Conservation (phyloP, 163 green algal genomes). For the Scenedesmus sp. region DNA sequence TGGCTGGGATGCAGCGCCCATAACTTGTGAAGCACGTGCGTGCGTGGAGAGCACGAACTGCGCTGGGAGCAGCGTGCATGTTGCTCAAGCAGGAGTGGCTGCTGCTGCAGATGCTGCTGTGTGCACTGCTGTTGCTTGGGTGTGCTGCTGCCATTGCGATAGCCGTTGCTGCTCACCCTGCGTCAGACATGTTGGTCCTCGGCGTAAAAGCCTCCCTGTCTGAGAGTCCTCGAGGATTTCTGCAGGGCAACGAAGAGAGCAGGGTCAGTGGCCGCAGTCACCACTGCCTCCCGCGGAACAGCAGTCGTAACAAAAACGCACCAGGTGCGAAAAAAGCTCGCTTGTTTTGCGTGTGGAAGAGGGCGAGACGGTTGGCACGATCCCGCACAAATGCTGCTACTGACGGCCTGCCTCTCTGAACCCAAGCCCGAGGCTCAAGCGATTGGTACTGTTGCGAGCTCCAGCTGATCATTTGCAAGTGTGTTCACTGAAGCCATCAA, state of each 20-base stretch:
- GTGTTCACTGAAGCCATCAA: no score
- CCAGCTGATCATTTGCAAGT: no score
- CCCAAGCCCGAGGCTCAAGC: constrained; percentile 10
- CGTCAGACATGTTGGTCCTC: constrained; percentile 62
- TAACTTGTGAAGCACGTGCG: no score
- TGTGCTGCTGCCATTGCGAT: neutral
- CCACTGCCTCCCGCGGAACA: neutral
- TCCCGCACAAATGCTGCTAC: neutral
- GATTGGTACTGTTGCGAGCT: neutral
- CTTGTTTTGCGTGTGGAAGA: constrained; percentile 4
- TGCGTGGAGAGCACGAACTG: no score
- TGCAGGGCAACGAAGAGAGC: constrained; percentile 2
- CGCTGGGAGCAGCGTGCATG: no score
- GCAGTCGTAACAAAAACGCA: neutral
- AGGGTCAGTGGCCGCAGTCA: neutral
- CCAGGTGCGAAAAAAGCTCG: neutral
- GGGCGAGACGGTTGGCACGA: neutral
- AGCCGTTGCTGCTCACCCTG: constrained; percentile 46
- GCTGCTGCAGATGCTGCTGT: neutral
- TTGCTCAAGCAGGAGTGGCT: neutral
- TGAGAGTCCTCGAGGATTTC: constrained; percentile 58
- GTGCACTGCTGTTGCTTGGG: neutral
- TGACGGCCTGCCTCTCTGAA: neutral
- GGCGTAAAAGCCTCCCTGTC: constrained; percentile 52
- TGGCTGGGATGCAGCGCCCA: no score